Evolutionary conservation across 306 rosid genomes (phyloP), one percentile per base, ranked within the genome.

Genomic region (Gynostemma pentaphyllum): DNA sequence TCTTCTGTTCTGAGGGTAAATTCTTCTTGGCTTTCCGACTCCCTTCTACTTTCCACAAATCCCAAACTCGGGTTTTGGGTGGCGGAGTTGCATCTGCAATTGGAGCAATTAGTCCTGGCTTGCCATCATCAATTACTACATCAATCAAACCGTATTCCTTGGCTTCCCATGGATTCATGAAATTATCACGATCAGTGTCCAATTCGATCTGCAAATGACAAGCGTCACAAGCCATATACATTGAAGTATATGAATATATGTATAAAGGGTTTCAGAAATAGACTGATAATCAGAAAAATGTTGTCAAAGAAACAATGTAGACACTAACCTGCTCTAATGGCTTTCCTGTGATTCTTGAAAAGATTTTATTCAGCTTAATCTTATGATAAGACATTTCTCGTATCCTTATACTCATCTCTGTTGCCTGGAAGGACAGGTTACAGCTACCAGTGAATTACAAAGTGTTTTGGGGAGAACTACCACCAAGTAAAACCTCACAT

Each of bases 111-210:
- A 88, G 77, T 67, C 99, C 99, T 27, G 89, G 99, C 62, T 88
- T 92, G 67, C 94, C 96, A 67, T 88, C 96, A 72, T 88, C 99
- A 12, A 92, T 81, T 49, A 92, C 96, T 6, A 21, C 84, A 57
- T 92, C 95, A 27, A 92, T n/a, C 61, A 92, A 77, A 50, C 95
- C 99, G 22, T 88, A 92, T 24, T 86, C 96, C 79, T 81, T 88
- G 0, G 99, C 96, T 81, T 84, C 88, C 96, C 99, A 92, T 1
- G 99, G 72, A 74, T 79, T 88, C 98, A 92, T 82, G 74, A 88
- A 92, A 67, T 88, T 79, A 79, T 92, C 98, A 19, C 96, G 88
- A 22, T 81, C 88, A 0, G 98, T 88, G 80, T 86, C 98, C 56
- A 45, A 30, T 62, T 88, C 96, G 66, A 92, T 53, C 98, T 92